Base-by-base conservation (phyloP, 2,329 filamentous ascomycete genomes). In the Thelonectria discophora region DNA sequence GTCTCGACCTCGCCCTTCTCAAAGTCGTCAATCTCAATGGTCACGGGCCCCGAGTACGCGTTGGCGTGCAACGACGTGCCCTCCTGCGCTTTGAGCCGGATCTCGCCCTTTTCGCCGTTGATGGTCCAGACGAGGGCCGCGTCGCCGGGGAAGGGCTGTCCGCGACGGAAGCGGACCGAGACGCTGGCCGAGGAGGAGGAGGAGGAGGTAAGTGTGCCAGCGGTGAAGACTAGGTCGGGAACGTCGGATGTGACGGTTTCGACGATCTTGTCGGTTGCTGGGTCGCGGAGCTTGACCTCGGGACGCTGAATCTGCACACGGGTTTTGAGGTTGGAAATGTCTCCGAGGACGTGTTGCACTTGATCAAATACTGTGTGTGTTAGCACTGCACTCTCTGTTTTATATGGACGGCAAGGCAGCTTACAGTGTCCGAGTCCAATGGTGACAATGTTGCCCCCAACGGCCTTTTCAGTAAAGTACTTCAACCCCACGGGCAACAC, bases 1-100 rank as follows among this genome's bases (percentile, higher is more conserved):
- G 76, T 65, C 12, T 82, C 78, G 1, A 84, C 75, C 17, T 78
- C 65, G 30, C 81, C 79, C 0, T 75, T 81, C 24, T 75, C 79
- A 30, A 80, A 80, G 24, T 87, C 80, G 52, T 86, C 80, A 0
- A 89, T 69, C 34, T 85, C 78, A 7, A 85, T 76, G 34, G 79
- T 79, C 21, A 84, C 77, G 0, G 78, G 74, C 2, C 76, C 73
- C 0, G 76, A 72, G 51, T 80, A 76, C 48, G 77, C 58, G 18
- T 60, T 45, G 2, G 74, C 74, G n/a, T 77, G 73, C 15, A 77
- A 58, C 0, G 64, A 30, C 0, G 73, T 64, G 0, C 75, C 75
- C 0, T 66, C 71, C 5, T 63, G 60, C 0, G 76, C 70, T 0
- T 72, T 74, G 0, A 85, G 66, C 13, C 79, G 73, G 4, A 86